Base-by-base conservation (phyloP, 805 yeast species). In the Starmerella lactis-condensi region DNA sequence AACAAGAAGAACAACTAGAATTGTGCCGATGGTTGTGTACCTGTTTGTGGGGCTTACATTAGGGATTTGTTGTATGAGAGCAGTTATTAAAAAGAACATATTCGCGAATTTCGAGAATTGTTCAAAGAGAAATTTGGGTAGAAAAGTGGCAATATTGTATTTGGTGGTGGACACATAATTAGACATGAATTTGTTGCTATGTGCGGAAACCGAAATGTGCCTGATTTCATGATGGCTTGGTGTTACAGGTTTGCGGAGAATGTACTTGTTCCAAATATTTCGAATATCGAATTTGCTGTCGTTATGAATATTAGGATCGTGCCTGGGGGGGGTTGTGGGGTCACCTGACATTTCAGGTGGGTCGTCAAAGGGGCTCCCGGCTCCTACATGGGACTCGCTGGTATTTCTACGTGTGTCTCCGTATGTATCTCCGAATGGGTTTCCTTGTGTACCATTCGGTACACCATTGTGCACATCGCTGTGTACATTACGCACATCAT, bases 31-130 rank as follows among this genome's bases (percentile, higher is more conserved):
- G 0, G 99, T 89, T 4, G 99, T 89, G 48, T 72, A 89, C 54
- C 95, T 59, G 56, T 89, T 89, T 0, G 96, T 89, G 9, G 99
- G 99, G 1, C 94, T 72, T 4, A 89, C 96, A 40, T 74, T 67
- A 3, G 99, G 99, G 9, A 89, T 96, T 53, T 89, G 99, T 58
- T 89, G 99, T 44, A 89, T 85, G 23, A 69, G 64, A 2, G 95
- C 76, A 0, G 99, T 89, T 58, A 79, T 78, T 31, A 89, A 58
- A 53, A 89, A 89, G 57, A 89, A 89, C 52, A 89, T 60, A 50
- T 89, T 89, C 8, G 99, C 95, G 51, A 89, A 91, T 54, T 85
- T 89, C 39, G 94, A 78, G 55, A 89, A 91, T 55, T 89, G 98
- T 58, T 89, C 98, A 46, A 82, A 81, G 40, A 89, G 56, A 50